Conservation (phyloP, 1,284 basidiomycete species). For the Grifola frondosa region DNA sequence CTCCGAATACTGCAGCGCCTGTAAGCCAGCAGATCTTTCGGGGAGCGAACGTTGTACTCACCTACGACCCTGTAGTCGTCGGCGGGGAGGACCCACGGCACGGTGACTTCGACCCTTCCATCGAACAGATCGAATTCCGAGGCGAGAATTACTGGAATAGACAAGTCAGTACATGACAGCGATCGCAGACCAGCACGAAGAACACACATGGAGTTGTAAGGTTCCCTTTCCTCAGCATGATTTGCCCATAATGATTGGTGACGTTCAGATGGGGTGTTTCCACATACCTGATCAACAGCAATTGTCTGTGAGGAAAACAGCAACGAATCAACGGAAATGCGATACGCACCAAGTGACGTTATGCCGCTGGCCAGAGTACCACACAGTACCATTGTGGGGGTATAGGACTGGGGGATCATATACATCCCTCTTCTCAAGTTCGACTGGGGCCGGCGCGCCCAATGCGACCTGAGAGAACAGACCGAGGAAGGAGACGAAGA, state of each 20-base stretch:
- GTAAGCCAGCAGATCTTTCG: background rate
- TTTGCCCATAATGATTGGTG: constrained; percentile 41
- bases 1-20: constrained; percentile 20
- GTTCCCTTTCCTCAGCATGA: constrained; percentile 38
- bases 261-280: constrained; percentile 40
- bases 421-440: constrained; percentile 36
- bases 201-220: constrained; percentile 29
- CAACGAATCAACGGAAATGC: background rate
- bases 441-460: constrained; percentile 8
- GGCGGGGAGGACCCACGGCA: constrained; percentile 13
- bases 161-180: background rate
- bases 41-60: constrained; percentile 1
- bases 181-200: background rate
- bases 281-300: constrained; percentile 33
- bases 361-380: constrained; percentile 37
- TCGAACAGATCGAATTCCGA: constrained; percentile 14
- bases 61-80: constrained; percentile 15
- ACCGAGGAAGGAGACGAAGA: constrained; percentile 16
- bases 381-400: constrained; percentile 36
- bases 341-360: constrained; percentile 42
- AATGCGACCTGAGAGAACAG: constrained; percentile 12
- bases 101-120: constrained; percentile 12
- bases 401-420: constrained; percentile 39
- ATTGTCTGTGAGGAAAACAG: background rate
- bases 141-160: constrained; percentile 12